These are phyloP conservation scores for Adenanthera pavonina DNA, from an alignment of 306 rosid genomes.

Conservation along the genomic window DNA sequence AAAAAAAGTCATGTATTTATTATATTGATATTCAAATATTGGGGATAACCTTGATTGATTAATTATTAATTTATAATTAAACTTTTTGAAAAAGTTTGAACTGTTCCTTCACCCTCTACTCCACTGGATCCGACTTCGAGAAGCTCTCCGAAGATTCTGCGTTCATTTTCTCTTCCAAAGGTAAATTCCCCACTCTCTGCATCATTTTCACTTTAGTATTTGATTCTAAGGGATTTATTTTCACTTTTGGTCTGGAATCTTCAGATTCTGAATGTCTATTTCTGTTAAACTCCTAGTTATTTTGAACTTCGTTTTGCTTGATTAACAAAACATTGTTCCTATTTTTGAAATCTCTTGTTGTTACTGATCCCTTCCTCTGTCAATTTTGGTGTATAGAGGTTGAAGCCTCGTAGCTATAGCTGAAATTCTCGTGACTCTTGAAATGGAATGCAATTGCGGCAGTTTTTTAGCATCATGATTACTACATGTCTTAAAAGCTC, in stretches of 20 bases:
- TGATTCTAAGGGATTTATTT: not conserved
- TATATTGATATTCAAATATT: not conserved
- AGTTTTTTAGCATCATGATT: not conserved
- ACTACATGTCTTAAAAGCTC: not conserved
- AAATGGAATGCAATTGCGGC: not conserved
- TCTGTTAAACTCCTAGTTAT: slow-evolving; percentile 23
- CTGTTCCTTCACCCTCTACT: slow-evolving; percentile 8
- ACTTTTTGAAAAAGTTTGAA: not conserved
- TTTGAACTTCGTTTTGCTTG: slow-evolving; percentile 25
- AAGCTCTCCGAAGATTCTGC: slow-evolving; percentile 26
- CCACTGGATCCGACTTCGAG: slow-evolving; percentile 10
- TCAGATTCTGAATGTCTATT: not conserved
- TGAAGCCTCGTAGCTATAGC: slow-evolving; percentile 10
- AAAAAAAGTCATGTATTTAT: not conserved
- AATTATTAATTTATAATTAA: not conserved
- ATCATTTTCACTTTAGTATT: not conserved
- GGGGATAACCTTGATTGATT: not conserved
- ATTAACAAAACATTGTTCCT: not conserved
- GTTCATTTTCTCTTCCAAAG: slow-evolving; percentile 1
- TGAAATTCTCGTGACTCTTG: not conserved
- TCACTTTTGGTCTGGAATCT: not conserved
- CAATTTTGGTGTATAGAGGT: slow-evolving; percentile 3
- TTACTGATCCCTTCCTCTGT: slow-evolving; percentile 4
- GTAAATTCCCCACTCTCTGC: not conserved
- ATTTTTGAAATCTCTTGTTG: not conserved